Evolutionary conservation across 129 eudicot species (phyloP).

Genomic region (Tagetes patula): DNA sequence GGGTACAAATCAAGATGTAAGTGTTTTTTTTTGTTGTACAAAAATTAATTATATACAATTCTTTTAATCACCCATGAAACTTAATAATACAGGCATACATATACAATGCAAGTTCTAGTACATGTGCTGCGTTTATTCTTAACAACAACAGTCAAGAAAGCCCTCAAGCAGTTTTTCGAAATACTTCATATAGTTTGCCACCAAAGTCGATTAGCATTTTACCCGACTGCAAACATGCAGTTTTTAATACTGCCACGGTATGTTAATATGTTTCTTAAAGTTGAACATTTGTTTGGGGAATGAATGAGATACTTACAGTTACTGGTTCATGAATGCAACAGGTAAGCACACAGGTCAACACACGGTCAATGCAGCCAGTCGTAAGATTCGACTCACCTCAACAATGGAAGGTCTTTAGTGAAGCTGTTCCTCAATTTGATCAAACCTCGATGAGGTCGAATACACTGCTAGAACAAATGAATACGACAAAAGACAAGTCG

Average conservation of each 20-base stretch:
- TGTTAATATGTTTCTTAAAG: conserved; percentile 47
- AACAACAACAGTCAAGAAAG: conserved; percentile 36
- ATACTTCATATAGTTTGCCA: conserved; percentile 49
- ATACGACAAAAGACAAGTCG: conserved; percentile 76
- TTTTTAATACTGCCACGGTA: conserved; percentile 76
- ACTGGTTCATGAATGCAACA: conserved; percentile 22
- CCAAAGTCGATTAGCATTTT: conserved; percentile 79
- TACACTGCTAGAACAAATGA: conserved; percentile 66
- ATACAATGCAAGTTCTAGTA: conserved; percentile 38
- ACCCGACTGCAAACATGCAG: conserved; percentile 72
- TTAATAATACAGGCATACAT: conserved; percentile 57
- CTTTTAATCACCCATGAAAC: neutral
- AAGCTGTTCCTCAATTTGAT: conserved; percentile 45
- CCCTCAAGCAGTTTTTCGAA: conserved; percentile 43
- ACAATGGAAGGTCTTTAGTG: conserved; percentile 55
- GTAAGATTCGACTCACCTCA: conserved; percentile 44
- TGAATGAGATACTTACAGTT: neutral
- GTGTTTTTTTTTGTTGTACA: neutral
- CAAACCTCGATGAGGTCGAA: conserved; percentile 46
- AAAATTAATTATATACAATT: neutral
- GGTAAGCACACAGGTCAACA: conserved; percentile 55
- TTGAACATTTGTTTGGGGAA: neutral
- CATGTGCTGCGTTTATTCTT: conserved; percentile 74
- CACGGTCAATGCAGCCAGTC: conserved; percentile 43
- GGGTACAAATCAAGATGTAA: conserved; percentile 59